Conservation (phyloP, 495 filamentous ascomycete genomes). For the Filosporella fistucella region DNA sequence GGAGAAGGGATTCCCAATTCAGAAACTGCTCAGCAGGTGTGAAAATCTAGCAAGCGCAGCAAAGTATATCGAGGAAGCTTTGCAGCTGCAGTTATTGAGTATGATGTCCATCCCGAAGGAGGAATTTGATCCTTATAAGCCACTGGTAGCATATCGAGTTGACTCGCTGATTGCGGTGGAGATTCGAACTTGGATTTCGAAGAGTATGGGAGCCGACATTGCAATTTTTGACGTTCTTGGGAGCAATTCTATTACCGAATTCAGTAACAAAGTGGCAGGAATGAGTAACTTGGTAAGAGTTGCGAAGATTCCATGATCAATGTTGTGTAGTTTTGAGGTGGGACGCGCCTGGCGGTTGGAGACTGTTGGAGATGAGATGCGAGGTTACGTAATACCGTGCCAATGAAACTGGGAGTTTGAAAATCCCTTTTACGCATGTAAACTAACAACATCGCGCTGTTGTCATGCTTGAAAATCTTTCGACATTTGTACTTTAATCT, state of each 20-base stretch:
- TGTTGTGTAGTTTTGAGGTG: too few relatives aligned
- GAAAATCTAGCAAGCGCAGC: background rate
- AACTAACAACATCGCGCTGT: too few relatives aligned
- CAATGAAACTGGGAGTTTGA: too few relatives aligned
- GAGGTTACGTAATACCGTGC: too few relatives aligned
- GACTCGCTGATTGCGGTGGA: slow-evolving; percentile 34
- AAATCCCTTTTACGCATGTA: too few relatives aligned
- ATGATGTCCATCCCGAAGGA: background rate
- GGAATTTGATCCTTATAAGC: background rate
- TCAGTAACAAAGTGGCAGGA: background rate
- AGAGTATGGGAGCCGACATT: background rate
- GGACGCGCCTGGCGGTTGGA: too few relatives aligned
- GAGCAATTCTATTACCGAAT: background rate
- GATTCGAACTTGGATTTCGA: slow-evolving; percentile 26
- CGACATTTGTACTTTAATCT: too few relatives aligned
- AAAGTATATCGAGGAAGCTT: background rate
- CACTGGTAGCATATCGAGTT: slow-evolving; percentile 18
- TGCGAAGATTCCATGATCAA: too few relatives aligned
- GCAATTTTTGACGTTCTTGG: slow-evolving; percentile 16
- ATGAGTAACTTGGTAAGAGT: background rate
- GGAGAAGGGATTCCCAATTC: background rate
- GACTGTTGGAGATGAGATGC: too few relatives aligned
- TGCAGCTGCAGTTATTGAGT: background rate
- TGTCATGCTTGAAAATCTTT: too few relatives aligned
- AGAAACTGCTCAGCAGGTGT: background rate